Base-by-base conservation (phyloP, 345 rosid genomes). In the Rhodamnia rubescens region DNA sequence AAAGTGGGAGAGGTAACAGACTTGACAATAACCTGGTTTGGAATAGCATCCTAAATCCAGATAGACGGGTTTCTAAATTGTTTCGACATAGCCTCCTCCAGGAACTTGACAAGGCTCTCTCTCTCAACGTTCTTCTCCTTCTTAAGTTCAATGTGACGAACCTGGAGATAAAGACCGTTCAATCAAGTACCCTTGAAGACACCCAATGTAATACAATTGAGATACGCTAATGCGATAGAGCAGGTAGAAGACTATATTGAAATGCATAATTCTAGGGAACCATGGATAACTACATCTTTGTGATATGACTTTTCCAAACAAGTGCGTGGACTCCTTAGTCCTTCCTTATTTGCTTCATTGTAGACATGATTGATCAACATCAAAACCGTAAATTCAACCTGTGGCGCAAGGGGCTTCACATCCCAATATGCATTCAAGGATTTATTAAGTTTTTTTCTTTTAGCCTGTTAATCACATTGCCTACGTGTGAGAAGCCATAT, bases 101-200 rank as follows among this genome's bases (percentile, higher is more conserved):
- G 90, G 90, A 97, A 97, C 88, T 89, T 90, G 85, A 93, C 93
- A 84, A 97, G 93, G 47, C 87, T 81, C 58, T 93, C 95, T 88
- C 93, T 95, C 87, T 89, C 78, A 52, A 97, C 96, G 83, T 92
- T 94, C 91, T 94, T 97, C 90, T 91, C 97, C 90, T 85, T 95
- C 91, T 95, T 97, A 81, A 90, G 89, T 84, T 95, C 99, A 82
- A 95, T 93, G 88, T 95, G 96, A 8, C 97, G 95, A 85, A 95
- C 96, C 99, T 95, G 90, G 51, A 81, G 85, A 89, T 16, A 22
- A 15, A 47, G 85, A 32, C 36, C 32, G 29, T 52, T 84, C 69
- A 52, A 56, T 83, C 51, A 11, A 36, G 74, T 84, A 21, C 74
- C 44, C 51, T 14, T 36, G 16, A 22, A 10, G 49, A 69, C 26